These are phyloP conservation scores for Quercus bicolor DNA, from an alignment of 306 rosid genomes.

Conservation along the genomic window DNA sequence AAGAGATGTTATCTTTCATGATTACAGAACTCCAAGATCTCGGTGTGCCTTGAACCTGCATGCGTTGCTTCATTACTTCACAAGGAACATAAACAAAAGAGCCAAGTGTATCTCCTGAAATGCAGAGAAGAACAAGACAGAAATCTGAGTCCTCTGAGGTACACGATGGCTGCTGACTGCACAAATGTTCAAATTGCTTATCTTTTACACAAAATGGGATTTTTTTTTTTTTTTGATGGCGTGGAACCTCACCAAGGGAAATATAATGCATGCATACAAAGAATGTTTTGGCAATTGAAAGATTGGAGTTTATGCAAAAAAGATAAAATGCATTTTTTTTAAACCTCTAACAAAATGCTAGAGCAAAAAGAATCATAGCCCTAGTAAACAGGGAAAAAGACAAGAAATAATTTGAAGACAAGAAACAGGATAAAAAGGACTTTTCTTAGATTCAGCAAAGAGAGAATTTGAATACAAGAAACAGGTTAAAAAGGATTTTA, in stretches of 20 bases:
- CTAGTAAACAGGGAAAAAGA: too few species aligned
- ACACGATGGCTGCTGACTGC: conserved; percentile 17
- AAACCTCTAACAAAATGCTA: not conserved
- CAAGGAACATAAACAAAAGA: conserved; percentile 95
- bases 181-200: not conserved
- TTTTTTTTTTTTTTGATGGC: too few species aligned
- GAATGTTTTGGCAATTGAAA: not conserved
- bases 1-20: conserved; percentile 41
- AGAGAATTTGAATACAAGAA: not conserved
- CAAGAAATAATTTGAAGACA: too few species aligned
- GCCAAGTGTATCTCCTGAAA: conserved; percentile 90
- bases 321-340: not conserved
- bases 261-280: not conserved
- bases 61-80: conserved; percentile 88
- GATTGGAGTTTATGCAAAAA: not conserved
- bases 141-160: conserved; percentile 16
- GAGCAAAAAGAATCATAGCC: not conserved
- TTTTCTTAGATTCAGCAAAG: not conserved
- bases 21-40: conserved; percentile 61
- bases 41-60: conserved; percentile 89
- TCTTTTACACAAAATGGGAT: not conserved
- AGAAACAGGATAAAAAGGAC: not conserved
- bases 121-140: conserved; percentile 20
- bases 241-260: too few species aligned
- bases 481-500: too few species aligned